Evolutionary conservation across 2,329 filamentous ascomycete genomes (phyloP).

Genomic region (Verticillium nubilum): DNA sequence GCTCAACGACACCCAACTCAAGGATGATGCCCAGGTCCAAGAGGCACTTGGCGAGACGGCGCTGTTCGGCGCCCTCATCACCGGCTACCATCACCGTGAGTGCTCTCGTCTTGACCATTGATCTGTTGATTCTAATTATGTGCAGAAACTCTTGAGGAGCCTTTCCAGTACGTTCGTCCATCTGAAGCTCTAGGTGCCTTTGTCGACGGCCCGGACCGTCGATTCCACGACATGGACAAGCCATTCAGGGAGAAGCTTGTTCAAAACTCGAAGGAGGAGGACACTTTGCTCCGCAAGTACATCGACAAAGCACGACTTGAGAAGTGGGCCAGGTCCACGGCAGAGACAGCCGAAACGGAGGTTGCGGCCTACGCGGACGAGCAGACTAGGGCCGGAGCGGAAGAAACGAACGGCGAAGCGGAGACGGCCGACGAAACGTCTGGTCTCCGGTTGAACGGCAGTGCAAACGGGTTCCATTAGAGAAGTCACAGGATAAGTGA

Average conservation of each 20-base stretch:
- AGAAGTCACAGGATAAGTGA: background rate
- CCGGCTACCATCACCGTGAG: conserved; percentile 62
- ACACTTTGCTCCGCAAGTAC: conserved; percentile 57
- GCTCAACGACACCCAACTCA: conserved; percentile 72
- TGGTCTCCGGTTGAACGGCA: conserved; percentile 8
- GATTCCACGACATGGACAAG: conserved; percentile 55
- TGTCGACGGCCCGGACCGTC: conserved; percentile 54
- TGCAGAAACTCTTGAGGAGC: conserved; percentile 33
- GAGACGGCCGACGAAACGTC: background rate
- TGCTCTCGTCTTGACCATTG: conserved; percentile 10
- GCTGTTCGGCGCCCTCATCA: conserved; percentile 61
- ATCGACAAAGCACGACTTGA: conserved; percentile 65
- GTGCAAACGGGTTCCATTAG: conserved; percentile 6
- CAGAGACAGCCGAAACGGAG: conserved; percentile 29
- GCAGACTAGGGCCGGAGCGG: conserved; percentile 7
- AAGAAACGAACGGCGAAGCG: background rate
- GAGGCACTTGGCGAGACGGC: conserved; percentile 59
- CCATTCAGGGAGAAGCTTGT: conserved; percentile 62
- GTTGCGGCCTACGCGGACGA: conserved; percentile 26
- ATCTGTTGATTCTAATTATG: background rate
- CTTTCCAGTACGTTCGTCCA: conserved; percentile 42
- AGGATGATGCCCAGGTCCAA: conserved; percentile 64
- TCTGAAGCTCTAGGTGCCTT: conserved; percentile 54
- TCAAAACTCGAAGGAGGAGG: conserved; percentile 68
- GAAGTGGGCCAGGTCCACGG: conserved; percentile 52